Percentiles rank a stretch among this genome's conserved stretches.
These are phyloP conservation scores for Talaromyces nanjingensis DNA, from an alignment of 495 filamentous ascomycete genomes.

Conservation along the genomic window DNA sequence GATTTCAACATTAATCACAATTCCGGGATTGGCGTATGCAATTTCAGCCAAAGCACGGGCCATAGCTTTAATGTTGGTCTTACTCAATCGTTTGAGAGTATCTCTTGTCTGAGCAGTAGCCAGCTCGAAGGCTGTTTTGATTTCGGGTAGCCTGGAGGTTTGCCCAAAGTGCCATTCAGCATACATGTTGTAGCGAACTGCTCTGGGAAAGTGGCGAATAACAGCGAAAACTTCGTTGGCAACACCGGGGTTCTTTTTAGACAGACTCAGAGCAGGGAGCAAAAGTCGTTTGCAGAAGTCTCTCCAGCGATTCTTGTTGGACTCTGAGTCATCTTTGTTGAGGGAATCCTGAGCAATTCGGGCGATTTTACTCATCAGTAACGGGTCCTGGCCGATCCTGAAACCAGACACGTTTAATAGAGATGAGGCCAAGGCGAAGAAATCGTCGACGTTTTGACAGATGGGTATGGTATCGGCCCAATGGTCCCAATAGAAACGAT, in stretches of 20 bases:
- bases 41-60: constrained; percentile 81
- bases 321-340: constrained; percentile 56
- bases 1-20: constrained; percentile 82
- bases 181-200: constrained; percentile 80
- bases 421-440: constrained; percentile 80
- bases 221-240: constrained; percentile 81
- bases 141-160: constrained; percentile 67
- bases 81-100: constrained; percentile 76
- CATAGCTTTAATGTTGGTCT: constrained; percentile 77
- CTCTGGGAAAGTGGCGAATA: constrained; percentile 67
- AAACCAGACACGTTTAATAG: constrained; percentile 78
- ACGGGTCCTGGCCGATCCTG: constrained; percentile 77
- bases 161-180: constrained; percentile 81
- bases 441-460: constrained; percentile 82
- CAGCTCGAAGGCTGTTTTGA: constrained; percentile 70
- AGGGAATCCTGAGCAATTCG: constrained; percentile 76
- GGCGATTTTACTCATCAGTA: constrained; percentile 69
- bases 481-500: constrained; percentile 95
- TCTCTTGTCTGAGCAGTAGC: constrained; percentile 71
- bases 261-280: constrained; percentile 76
- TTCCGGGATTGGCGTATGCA: constrained; percentile 77
- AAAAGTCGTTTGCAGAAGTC: constrained; percentile 75
- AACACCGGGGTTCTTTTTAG: constrained; percentile 70
- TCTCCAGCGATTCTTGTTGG: constrained; percentile 67
- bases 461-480: constrained; percentile 91